Evolutionary conservation across 306 rosid species (phyloP), one percentile per base, ranked within the genome.

Genomic region (Dalbergia oliveri): DNA sequence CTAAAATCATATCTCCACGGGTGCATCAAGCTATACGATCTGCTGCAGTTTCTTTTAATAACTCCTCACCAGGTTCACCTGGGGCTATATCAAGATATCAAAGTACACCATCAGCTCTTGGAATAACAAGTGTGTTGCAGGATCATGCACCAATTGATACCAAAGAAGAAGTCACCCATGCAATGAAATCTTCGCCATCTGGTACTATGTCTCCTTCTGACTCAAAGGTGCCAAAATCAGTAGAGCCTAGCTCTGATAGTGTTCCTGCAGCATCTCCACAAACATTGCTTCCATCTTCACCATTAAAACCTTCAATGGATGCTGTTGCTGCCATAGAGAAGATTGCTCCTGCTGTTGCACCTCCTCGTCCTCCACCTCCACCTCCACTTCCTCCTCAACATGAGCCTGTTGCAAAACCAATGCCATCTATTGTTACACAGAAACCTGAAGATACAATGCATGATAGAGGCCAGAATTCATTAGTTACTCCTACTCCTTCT

Each of bases 61-160:
- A 81, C 84, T 84, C 94, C 69, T 84, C 85, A 69, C 94, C 81
- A 82, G 94, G 90, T 64, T 91, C 93, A 44, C 91, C 94, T 63
- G 58, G 76, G 69, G 81, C 91, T 61, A 66, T 85, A 50, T 87
- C 93, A 57, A 88, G 96, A 88, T 91, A 83, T 86, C 90, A 73
- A 14, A 87, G 91, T 77, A 85, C 91, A 34, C 90, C 97, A 64
- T 87, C 94, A 41, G 82, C 93, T 79, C 92, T 93, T 62, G 98
- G 98, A 85, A 93, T 93, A 82, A 93, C 97, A 74, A 87, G 93
- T 65, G 89, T 91, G 71, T 84, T 96, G 88, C 97, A 89, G 34
- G 99, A 96, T 86, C 92, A 87, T 58, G 86, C 90, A 51, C 62
- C 79, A 18, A 74, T 51, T 61, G 84, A 81, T 82, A 68, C 15